Evolutionary conservation across 495 filamentous ascomycete species (phyloP).

Genomic region (Aspergillus cavernicola): DNA sequence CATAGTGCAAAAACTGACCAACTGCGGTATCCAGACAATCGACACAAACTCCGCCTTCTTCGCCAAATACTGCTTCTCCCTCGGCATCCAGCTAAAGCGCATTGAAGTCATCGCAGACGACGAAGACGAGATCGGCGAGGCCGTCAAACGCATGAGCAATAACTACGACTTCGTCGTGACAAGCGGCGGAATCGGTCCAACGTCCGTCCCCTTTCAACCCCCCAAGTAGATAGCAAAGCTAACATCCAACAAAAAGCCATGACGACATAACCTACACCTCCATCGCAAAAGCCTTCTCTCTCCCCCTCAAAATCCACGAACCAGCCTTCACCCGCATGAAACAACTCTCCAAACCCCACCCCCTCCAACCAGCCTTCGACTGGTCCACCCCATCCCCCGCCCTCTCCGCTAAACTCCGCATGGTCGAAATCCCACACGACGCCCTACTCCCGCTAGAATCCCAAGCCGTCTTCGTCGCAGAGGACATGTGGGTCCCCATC

Average conservation of each 20-base stretch:
- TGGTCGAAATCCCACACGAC: conserved; percentile 84
- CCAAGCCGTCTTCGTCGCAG: conserved; percentile 72
- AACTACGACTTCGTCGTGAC: conserved; percentile 94
- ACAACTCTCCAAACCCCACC: conserved; percentile 65
- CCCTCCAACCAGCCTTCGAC: conserved; percentile 69
- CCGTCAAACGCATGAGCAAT: conserved; percentile 75
- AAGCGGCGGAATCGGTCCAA: conserved; percentile 91
- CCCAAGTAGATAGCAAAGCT: no score
- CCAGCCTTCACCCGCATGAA: conserved; percentile 79
- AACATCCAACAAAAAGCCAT: conserved; percentile 52
- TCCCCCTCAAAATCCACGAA: conserved; percentile 72
- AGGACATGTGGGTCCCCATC: conserved; percentile 87
- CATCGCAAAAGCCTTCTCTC: conserved; percentile 81
- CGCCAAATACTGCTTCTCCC: conserved; percentile 86
- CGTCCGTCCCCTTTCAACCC: conserved; percentile 49
- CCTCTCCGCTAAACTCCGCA: conserved; percentile 76
- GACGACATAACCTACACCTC: conserved; percentile 97
- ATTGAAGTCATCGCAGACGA: conserved; percentile 93
- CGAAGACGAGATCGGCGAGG: conserved; percentile 84
- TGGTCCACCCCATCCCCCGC: conserved; percentile 80
- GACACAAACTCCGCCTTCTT: conserved; percentile 93
- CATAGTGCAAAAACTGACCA: conserved; percentile 1
- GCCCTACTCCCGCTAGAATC: conserved; percentile 51
- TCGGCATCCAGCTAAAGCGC: conserved; percentile 85
- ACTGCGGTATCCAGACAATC: conserved; percentile 48